Evolutionary conservation across 73 alveolate genomes (phyloP), one percentile per base, ranked within the genome.

Genomic region (Symbiodinium pilosum): DNA sequence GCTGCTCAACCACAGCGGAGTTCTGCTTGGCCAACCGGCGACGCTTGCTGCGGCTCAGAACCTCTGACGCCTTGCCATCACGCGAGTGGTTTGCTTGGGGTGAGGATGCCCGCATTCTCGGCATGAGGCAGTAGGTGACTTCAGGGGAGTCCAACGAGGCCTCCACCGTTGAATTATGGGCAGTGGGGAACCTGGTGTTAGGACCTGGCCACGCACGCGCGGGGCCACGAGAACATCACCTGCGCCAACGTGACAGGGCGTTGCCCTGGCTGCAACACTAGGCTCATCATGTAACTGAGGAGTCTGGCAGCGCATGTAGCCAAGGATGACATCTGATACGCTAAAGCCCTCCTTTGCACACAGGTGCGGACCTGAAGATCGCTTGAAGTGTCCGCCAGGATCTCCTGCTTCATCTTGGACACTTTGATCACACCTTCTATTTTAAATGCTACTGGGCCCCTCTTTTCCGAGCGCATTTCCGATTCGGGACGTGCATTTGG

Each of bases 401-500:
- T 39, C 5, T 24, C 18, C 73, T 51, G 26, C 56, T 32, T 83
- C 24, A 3, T 1, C 59, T 86, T 86, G n/a, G 84, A 2, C 34
- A 86, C 21, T 11, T 75, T 42, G 40, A 86, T 9, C 1, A 69
- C 54, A 2, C 54, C 6, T 9, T 18, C 40, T 12, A 51, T 43
- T n/a, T 12, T 20, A 56, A 32, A n/a, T 9, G 68, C 32, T 0
- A 73, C 18, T 9, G 83, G 21, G 39, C 51, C 93, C 2, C 43
- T 4, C 26, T 86, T 86, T 32, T 18, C 40, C 30, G 68, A 47
- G n/a, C 68, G 64, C 18, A 83, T 59, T 30, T 56, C 94, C 40
- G 69, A 71, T 32, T 87, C 94, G 41, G 0, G 94, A 87, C 7
- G 94, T 59, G 69, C 94, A 87, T 68, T 39, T 56, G 71, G 28